Percentiles rank a stretch among this genome's conserved stretches.
Evolutionary conservation across 306 rosid species (phyloP).

Genomic region (Corylus heterophylla): DNA sequence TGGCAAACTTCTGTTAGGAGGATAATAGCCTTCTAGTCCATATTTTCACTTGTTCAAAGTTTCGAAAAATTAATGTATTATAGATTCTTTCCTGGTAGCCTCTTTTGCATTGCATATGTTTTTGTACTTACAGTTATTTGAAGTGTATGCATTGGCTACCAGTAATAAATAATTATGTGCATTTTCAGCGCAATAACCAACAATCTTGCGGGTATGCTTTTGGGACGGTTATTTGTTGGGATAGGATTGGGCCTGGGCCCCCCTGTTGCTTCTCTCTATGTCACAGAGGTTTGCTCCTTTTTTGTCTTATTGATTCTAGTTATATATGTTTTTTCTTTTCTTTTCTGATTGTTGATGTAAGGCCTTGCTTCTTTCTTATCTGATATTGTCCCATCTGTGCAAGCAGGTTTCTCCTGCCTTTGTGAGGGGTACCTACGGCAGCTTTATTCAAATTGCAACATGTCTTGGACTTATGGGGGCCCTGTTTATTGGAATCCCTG

Average conservation of each 20-base stretch:
- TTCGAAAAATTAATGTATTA: not conserved
- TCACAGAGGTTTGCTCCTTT: conserved; percentile 68
- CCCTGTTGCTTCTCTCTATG: conserved; percentile 79
- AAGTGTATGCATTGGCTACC: not conserved
- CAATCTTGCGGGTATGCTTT: conserved; percentile 89
- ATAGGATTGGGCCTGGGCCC: conserved; percentile 94
- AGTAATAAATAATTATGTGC: conserved; percentile 1
- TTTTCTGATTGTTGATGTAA: conserved; percentile 14
- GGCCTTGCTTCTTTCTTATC: conserved; percentile 14
- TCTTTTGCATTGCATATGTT: not conserved
- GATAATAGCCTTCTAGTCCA: not conserved
- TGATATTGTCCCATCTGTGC: conserved; percentile 20
- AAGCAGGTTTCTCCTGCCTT: conserved; percentile 86
- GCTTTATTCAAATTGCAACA: conserved; percentile 90
- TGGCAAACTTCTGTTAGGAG: conserved; percentile 10
- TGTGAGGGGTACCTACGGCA: conserved; percentile 94
- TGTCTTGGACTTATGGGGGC: conserved; percentile 93
- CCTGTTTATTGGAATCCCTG: conserved; percentile 91
- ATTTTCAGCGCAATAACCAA: conserved; percentile 83
- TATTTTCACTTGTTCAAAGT: not conserved
- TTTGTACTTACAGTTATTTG: not conserved
- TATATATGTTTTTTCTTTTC: conserved; percentile 23
- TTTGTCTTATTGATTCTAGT: conserved; percentile 18
- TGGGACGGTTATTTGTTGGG: conserved; percentile 94
- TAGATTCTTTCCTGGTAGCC: not conserved